Percentiles rank a stretch among this genome's conserved stretches.
Conservation (phyloP, 2,329 filamentous ascomycete genomes). For the Parasarocladium wereldwijsianum region DNA sequence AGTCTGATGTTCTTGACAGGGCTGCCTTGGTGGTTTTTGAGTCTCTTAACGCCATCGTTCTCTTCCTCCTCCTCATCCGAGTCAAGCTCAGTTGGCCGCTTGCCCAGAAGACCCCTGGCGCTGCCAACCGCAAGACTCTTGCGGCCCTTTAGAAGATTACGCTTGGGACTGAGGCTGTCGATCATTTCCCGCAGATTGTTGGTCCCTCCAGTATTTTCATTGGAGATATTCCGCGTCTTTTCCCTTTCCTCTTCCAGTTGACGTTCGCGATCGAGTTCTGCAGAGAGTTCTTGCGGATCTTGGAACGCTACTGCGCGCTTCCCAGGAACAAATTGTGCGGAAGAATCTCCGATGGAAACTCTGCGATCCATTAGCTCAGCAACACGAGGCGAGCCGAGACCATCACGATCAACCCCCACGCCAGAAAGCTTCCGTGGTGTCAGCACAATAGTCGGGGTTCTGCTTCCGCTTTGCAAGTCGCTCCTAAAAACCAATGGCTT, state of each 20-base stretch:
- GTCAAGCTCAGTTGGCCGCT: constrained; percentile 59
- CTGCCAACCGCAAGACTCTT: constrained; percentile 68
- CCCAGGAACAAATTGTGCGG: constrained; percentile 46
- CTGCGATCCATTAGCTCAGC: constrained; percentile 57
- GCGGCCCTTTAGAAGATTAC: constrained; percentile 48
- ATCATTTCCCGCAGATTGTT: constrained; percentile 65
- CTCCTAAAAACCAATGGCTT: constrained; percentile 11
- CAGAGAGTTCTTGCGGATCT: constrained; percentile 46
- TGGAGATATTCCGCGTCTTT: constrained; percentile 38
- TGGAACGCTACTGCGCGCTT: constrained; percentile 42
- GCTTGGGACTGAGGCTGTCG: constrained; percentile 61
- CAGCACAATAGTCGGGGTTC: constrained; percentile 49
- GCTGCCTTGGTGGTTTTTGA: constrained; percentile 58
- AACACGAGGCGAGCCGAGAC: constrained; percentile 62
- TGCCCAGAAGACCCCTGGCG: constrained; percentile 58
- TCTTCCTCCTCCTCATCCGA: constrained; percentile 39
- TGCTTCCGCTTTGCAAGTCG: constrained; percentile 35
- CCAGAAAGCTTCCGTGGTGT: constrained; percentile 48
- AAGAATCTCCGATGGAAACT: constrained; percentile 54
- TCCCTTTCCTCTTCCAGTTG: constrained; percentile 47
- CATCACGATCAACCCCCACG: constrained; percentile 52
- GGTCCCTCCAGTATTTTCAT: constrained; percentile 45
- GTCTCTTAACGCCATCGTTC: constrained; percentile 48
- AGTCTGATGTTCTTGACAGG: constrained; percentile 64
- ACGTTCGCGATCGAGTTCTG: constrained; percentile 45